Percentiles rank a stretch among this genome's conserved stretches.
phyloP scores from a whole-genome alignment of 208 protist genomes.

The Trypanosoma melophagium region DNA sequence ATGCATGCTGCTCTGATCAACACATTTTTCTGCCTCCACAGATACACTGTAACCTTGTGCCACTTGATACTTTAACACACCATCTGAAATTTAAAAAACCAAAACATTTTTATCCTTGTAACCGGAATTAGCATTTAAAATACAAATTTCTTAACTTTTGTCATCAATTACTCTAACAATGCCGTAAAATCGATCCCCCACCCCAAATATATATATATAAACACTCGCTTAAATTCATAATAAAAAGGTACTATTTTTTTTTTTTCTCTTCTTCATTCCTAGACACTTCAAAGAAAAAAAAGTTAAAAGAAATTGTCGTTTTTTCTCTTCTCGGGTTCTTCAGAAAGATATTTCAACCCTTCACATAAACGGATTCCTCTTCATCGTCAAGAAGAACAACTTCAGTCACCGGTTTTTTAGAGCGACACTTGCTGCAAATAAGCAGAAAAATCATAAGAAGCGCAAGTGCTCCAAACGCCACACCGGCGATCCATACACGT shows the following conservation, averaged over 20 bases:
- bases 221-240: neutral
- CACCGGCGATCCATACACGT: conserved; percentile 11
- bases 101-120: conserved; percentile 6
- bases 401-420: neutral
- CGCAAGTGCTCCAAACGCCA: conserved; percentile 13
- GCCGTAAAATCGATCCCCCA: no score
- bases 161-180: no score
- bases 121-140: no score
- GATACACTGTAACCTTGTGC: no score
- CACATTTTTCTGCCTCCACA: neutral
- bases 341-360: neutral
- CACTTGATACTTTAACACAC: no score
- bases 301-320: neutral
- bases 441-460: conserved; percentile 20
- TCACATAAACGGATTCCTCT: neutral
- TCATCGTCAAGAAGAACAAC: conserved; percentile 3
- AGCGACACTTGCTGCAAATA: conserved; percentile 8
- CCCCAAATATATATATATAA: no score
- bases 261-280: neutral
- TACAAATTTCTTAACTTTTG: no score
- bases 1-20: neutral
- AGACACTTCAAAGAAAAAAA: neutral
- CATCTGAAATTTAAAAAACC: neutral
- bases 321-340: neutral
- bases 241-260: neutral